Evolutionary conservation across 2,329 filamentous ascomycete species (phyloP).

Genomic region (Phialophora macrospora): DNA sequence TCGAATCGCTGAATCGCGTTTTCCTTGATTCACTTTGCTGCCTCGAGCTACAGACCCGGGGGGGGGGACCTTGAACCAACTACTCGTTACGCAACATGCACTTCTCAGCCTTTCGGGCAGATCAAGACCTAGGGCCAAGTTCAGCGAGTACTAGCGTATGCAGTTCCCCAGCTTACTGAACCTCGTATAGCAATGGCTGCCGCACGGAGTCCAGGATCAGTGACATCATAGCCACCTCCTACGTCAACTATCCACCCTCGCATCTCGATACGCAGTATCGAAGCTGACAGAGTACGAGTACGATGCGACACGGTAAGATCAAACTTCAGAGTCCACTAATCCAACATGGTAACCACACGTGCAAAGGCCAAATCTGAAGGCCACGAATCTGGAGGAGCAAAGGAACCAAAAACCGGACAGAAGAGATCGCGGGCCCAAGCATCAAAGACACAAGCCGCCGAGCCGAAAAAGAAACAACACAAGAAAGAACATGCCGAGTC

Average conservation of each 20-base stretch:
- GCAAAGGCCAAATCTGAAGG: constrained; percentile 6
- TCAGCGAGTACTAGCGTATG: not conserved
- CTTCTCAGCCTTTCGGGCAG: not conserved
- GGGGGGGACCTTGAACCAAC: too few species aligned
- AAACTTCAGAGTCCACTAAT: not conserved
- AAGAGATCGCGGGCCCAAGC: constrained; percentile 12
- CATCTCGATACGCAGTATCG: not conserved
- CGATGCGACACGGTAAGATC: not conserved
- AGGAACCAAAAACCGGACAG: not conserved
- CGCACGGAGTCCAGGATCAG: not conserved
- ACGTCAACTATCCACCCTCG: not conserved
- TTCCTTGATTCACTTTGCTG: not conserved
- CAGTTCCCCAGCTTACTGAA: not conserved
- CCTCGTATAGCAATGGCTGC: not conserved
- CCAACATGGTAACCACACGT: constrained; percentile 14
- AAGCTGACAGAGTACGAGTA: not conserved
- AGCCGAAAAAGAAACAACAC: constrained; percentile 3
- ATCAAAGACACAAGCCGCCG: not conserved
- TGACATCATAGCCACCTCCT: not conserved
- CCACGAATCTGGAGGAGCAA: not conserved
- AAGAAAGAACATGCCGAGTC: constrained; percentile 3
- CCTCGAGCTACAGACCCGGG: not conserved
- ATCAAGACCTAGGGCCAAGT: not conserved
- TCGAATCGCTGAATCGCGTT: not conserved
- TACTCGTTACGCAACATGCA: not conserved